A percentile compares a stretch with the other conserved stretches of the same genome.
Conservation (phyloP, 805 yeast species). For the Diddensiella santjacobensis region DNA sequence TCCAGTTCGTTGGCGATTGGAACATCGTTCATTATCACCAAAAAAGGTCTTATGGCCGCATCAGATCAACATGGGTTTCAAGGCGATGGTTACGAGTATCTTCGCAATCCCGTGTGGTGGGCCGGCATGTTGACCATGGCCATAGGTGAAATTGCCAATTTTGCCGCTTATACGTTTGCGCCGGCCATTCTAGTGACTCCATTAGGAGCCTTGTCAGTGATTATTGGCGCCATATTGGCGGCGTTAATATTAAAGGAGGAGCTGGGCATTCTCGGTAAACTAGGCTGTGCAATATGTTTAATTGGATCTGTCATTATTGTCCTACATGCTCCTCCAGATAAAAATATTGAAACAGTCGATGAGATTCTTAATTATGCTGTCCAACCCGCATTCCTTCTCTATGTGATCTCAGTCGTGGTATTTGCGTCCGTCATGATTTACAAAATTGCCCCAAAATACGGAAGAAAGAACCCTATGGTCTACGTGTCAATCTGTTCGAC, state of each 20-base stretch:
- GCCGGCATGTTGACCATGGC: constrained; percentile 89
- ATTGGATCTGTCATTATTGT: constrained; percentile 86
- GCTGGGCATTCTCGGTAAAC: constrained; percentile 78
- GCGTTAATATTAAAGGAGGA: constrained; percentile 81
- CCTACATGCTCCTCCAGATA: constrained; percentile 91
- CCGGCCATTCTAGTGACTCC: constrained; percentile 93
- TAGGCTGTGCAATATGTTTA: constrained; percentile 90
- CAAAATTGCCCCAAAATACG: constrained; percentile 76
- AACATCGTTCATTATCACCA: constrained; percentile 82
- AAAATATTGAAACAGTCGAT: constrained; percentile 81
- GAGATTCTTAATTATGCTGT: constrained; percentile 79
- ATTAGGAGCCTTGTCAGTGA: constrained; percentile 82
- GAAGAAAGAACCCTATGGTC: constrained; percentile 78
- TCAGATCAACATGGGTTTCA: constrained; percentile 56
- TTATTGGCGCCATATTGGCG: constrained; percentile 88
- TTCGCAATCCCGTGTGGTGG: constrained; percentile 90
- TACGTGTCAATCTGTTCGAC: constrained; percentile 85
- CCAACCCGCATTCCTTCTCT: constrained; percentile 66
- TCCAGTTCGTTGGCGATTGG: constrained; percentile 88
- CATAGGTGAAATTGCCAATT: constrained; percentile 84
- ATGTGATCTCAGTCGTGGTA: constrained; percentile 56
- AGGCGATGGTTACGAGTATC: constrained; percentile 73
- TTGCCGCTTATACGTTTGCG: constrained; percentile 93
- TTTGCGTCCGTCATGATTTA: constrained; percentile 78
- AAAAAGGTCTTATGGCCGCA: constrained; percentile 76